These are phyloP conservation scores for Closterium sp. DNA, from an alignment of 139 green algal genomes.

Conservation along the genomic window DNA sequence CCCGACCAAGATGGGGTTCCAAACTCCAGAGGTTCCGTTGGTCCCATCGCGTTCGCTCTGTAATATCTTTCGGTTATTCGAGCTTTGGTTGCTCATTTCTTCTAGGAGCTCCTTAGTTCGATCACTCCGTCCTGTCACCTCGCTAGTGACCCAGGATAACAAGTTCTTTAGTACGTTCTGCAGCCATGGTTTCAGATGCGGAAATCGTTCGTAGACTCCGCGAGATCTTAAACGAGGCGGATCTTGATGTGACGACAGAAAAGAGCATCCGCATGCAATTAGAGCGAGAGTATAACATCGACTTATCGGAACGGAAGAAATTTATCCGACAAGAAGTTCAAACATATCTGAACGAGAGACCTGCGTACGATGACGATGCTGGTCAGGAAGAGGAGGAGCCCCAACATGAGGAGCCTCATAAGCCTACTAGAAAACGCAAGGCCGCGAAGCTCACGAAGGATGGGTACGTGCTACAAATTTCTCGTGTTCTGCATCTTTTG, in stretches of 20 bases:
- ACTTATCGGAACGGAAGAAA: background rate
- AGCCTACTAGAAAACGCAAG: conserved; percentile 18
- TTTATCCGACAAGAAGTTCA: background rate
- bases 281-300: background rate
- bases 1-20: background rate
- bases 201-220: background rate
- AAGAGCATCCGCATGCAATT: background rate
- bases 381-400: conserved; percentile 5
- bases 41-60: background rate
- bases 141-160: background rate
- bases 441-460: conserved; percentile 11
- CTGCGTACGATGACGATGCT: conserved; percentile 11
- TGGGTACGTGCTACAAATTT: conserved; percentile 1
- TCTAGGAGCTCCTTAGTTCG: background rate
- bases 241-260: background rate
- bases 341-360: background rate
- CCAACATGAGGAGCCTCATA: conserved; percentile 5
- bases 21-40: background rate
- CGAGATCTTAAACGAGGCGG: background rate
- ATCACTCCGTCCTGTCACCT: background rate
- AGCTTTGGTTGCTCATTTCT: background rate
- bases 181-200: background rate
- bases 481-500: background rate
- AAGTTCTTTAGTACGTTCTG: background rate
- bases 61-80: background rate